Evolutionary conservation across 306 rosid genomes (phyloP), one percentile per base, ranked within the genome.

Genomic region (Betula pendula): DNA sequence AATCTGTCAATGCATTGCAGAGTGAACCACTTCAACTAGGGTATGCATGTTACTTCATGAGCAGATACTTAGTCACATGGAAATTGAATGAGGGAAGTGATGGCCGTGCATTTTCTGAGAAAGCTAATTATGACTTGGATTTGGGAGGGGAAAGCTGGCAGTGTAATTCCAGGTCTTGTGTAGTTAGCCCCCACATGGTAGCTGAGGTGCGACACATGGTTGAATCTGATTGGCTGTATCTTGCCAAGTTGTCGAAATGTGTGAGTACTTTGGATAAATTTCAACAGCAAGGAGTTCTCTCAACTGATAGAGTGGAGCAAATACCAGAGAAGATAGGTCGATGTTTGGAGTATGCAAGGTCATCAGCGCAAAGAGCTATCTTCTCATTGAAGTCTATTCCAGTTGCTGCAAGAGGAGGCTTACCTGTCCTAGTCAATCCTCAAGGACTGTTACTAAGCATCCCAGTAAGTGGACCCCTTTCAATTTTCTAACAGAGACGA

Each of bases 191-290:
- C 56, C 72, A 82, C 73, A 29, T 45, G 63, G 81, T 17, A 69
- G 84, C 68, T 58, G 71, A 82, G 73, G 85, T 92, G 80, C 97
- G 97, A 14, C 88, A 79, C 84, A 85, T 95, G 99, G 65, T 63
- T 73, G 97, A 95, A 85, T 83, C 88, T 43, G 97, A 95, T 74
- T 95, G 99, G 99, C 75, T 95, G 77, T 88, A 92, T 88, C 93
- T 95, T 74, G 89, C 90, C 0, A 75, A 83, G 82, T 70, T 92
- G 78, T 83, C 87, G 2, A 85, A 88, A 72, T 52, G 79, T 79
- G 51, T 62, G 14, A 38, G 70, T 19, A 77, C 74, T 70, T 73
- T 79, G 1, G 60, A 80, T 45, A 81, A 69, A 48, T 77, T 62
- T 53, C 86, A 73, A 63, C 83, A 75, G 76, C 50, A 25, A 9